phyloP scores from a whole-genome alignment of 139 green algal genomes.

The Closterium sp. region DNA sequence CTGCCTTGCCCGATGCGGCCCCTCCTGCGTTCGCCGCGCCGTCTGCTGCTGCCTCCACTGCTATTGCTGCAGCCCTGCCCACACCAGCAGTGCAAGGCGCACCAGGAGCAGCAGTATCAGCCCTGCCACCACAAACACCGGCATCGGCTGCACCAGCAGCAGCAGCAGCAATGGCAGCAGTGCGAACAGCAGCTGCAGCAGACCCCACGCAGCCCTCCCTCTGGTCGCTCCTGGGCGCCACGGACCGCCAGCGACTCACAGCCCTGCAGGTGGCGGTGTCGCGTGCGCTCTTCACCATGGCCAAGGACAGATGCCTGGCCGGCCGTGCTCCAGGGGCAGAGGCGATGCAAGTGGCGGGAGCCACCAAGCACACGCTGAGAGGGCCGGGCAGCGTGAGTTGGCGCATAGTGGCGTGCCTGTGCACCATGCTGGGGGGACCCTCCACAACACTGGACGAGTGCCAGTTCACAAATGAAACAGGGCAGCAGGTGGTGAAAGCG shows the following conservation, averaged over 20 bases:
- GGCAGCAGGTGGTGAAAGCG: neutral
- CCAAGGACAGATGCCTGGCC: conserved; percentile 9
- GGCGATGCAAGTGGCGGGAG: neutral
- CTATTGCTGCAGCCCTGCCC: neutral
- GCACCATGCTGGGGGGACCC: neutral
- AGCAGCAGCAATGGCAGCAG: too few relatives aligned
- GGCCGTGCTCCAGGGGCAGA: neutral
- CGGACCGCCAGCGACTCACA: neutral
- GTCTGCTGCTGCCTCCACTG: neutral
- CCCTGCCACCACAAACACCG: neutral
- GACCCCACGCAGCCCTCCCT: neutral
- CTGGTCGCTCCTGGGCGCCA: neutral
- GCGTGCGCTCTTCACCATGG: conserved; percentile 17
- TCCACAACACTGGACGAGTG: neutral
- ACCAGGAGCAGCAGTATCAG: too few relatives aligned
- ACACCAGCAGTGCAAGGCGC: too few relatives aligned
- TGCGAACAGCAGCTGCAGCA: neutral
- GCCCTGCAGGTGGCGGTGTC: conserved; percentile 10
- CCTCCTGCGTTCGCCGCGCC: too few relatives aligned
- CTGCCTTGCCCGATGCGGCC: neutral
- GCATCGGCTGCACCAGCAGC: too few relatives aligned
- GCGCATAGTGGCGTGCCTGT: neutral
- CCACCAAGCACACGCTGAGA: too few relatives aligned
- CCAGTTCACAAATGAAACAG: neutral
- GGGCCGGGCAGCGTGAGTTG: neutral